These are phyloP conservation scores for Aplosporella prunicola DNA, from an alignment of 2,329 filamentous ascomycete species.

Conservation along the genomic window DNA sequence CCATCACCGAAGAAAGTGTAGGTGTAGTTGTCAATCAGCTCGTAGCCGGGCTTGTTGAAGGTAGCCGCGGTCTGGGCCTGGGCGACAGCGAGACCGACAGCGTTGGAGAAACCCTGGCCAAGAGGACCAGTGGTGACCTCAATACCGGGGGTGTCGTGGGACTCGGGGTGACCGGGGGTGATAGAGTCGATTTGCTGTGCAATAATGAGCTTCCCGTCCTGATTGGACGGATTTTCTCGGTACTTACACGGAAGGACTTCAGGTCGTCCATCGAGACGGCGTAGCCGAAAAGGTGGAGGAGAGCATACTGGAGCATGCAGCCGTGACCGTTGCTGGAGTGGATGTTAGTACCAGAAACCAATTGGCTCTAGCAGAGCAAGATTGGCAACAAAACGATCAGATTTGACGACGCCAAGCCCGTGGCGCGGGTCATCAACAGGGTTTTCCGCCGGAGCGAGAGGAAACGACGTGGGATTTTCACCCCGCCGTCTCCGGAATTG, in stretches of 20 bases:
- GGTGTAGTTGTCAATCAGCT: slow-evolving; percentile 92
- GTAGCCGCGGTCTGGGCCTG: slow-evolving; percentile 81
- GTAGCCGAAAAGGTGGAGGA: slow-evolving; percentile 95
- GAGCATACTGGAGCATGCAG: slow-evolving; percentile 98
- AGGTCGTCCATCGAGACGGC: slow-evolving; percentile 77
- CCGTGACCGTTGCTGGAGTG: slow-evolving; percentile 80
- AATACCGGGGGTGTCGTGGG: slow-evolving; percentile 90
- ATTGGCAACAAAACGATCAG: no score
- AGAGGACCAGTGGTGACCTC: slow-evolving; percentile 98
- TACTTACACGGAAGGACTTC: slow-evolving; percentile 88
- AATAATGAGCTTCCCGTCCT: slow-evolving; percentile 13
- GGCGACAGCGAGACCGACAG: slow-evolving; percentile 94
- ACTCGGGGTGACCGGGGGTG: slow-evolving; percentile 92
- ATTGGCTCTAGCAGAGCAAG: no score
- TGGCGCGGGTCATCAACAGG: no score
- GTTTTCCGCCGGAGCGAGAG: no score
- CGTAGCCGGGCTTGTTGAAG: slow-evolving; percentile 95
- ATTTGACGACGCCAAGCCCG: no score
- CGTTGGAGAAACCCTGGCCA: slow-evolving; percentile 93
- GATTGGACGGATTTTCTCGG: slow-evolving; percentile 37
- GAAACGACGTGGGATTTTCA: no score
- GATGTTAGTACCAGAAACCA: no score
- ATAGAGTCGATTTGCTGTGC: slow-evolving; percentile 62
- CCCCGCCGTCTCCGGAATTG: no score
- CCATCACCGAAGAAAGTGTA: slow-evolving; percentile 96